Percentiles rank a stretch among this genome's conserved stretches.
Evolutionary conservation across 2,329 filamentous ascomycete species (phyloP).

Genomic region (Talaromyces sp.): DNA sequence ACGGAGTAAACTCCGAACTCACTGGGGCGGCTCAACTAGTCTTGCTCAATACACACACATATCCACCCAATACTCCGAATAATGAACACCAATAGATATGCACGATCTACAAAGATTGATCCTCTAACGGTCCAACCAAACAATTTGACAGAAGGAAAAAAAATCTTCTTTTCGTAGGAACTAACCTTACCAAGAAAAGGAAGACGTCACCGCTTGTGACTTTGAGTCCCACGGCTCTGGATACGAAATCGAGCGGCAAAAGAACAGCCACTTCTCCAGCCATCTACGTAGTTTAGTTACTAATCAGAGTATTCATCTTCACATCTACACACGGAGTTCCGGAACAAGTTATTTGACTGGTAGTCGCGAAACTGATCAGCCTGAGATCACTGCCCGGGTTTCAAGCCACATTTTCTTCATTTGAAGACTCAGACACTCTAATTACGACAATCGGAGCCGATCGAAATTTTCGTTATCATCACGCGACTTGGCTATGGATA

Average conservation of each 20-base stretch:
- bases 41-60: not conserved
- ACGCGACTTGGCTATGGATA: not conserved
- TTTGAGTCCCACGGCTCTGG: not conserved
- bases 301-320: not conserved
- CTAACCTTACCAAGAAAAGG: not conserved
- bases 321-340: not conserved
- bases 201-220: not conserved
- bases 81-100: not conserved
- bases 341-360: not conserved
- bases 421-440: not conserved
- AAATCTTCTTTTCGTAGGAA: no score
- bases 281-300: not conserved
- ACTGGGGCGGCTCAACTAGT: not conserved
- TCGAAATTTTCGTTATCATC: not conserved
- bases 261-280: not conserved
- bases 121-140: not conserved
- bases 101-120: not conserved
- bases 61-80: not conserved
- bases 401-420: not conserved
- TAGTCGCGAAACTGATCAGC: not conserved
- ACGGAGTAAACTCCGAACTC: not conserved
- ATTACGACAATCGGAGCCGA: not conserved
- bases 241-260: not conserved
- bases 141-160: not conserved
- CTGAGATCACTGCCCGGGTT: not conserved